Percentiles rank a stretch among this genome's conserved stretches.
phyloP scores from a whole-genome alignment of 148 eudicot species.

The Rhododendron simsii region DNA sequence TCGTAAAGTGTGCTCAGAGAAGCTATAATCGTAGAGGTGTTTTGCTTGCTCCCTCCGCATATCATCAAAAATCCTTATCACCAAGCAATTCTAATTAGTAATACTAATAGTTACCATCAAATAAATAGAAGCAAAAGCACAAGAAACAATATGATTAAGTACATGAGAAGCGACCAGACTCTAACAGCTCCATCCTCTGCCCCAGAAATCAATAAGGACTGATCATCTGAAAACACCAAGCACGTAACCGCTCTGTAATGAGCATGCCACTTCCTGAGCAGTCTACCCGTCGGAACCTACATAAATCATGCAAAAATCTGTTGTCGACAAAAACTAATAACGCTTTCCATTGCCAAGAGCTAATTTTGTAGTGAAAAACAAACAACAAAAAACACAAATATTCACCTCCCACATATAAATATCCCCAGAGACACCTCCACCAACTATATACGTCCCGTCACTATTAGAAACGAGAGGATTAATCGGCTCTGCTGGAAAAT shows the following conservation, averaged over 20 bases:
- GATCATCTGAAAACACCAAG: slow-evolving; percentile 62
- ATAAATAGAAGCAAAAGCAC: neutral
- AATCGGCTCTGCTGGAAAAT: slow-evolving; percentile 79
- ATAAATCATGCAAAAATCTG: slow-evolving; percentile 8
- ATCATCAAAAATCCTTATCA: slow-evolving; percentile 72
- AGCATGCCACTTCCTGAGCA: slow-evolving; percentile 89
- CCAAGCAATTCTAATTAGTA: neutral
- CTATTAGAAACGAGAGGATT: slow-evolving; percentile 61
- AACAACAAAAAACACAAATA: neutral
- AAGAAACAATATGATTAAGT: slow-evolving; percentile 13
- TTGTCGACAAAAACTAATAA: neutral
- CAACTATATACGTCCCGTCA: slow-evolving; percentile 69
- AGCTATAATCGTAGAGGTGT: slow-evolving; percentile 61
- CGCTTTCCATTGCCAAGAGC: neutral
- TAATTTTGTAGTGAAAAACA: neutral
- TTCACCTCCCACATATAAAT: slow-evolving; percentile 87
- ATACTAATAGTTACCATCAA: neutral
- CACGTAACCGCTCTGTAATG: slow-evolving; percentile 77
- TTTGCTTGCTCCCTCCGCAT: slow-evolving; percentile 45
- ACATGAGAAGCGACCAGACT: slow-evolving; percentile 84
- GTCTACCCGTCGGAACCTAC: slow-evolving; percentile 72
- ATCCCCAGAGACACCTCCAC: slow-evolving; percentile 77
- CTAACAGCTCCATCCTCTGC: slow-evolving; percentile 84
- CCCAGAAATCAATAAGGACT: slow-evolving; percentile 80
- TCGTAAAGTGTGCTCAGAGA: slow-evolving; percentile 62